Evolutionary conservation across 805 yeast genomes (phyloP), one percentile per base, ranked within the genome.

Genomic region (Torulaspora indica): DNA sequence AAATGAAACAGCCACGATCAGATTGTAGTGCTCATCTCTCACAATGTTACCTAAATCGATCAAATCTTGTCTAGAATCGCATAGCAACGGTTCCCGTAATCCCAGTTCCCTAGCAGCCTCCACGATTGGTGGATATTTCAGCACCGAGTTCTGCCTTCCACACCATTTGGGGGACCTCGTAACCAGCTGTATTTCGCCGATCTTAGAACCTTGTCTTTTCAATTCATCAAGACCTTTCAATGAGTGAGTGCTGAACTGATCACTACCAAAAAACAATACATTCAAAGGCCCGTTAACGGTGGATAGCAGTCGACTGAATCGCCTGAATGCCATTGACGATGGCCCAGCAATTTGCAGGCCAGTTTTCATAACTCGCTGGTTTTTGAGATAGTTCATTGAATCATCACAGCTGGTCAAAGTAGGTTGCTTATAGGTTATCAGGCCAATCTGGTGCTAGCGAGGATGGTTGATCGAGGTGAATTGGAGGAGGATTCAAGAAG

Each of bases 1-100:
- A 61, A 80, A 93, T 0, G 97, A 88, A 1, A 89, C 97, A 0
- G 98, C 97, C n/a, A 93, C 72, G 0, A 89, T 82, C 51, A 89
- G 59, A 49, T 84, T 77, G 60, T 75, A 82, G 2, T 61, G 43
- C 1, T 60, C 45, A 0, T 47, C 37, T 0, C 51, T 46, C 24
- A 67, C 45, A 5, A 52, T 23, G 12, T 35, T 14, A 42, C 39
- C 17, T 14, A 49, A 36, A 4, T 40, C 47, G 14, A 51, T 25
- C 50, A 55, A 34, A n/a, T 46, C 50, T 7, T 48, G 34, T 34
- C 45, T 46, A 3, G 58, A 58, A 52, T 61, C 62, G 40, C 54
- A 62, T 18, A 38, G 61, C 46, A 35, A 54, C 48, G 40, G 54
- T 3, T 47, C 46, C 12, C 47, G 42, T 9, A 81, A 46, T 0